These are phyloP conservation scores for Xylaria sp. DNA, from an alignment of 2,329 filamentous ascomycete genomes.

Conservation along the genomic window DNA sequence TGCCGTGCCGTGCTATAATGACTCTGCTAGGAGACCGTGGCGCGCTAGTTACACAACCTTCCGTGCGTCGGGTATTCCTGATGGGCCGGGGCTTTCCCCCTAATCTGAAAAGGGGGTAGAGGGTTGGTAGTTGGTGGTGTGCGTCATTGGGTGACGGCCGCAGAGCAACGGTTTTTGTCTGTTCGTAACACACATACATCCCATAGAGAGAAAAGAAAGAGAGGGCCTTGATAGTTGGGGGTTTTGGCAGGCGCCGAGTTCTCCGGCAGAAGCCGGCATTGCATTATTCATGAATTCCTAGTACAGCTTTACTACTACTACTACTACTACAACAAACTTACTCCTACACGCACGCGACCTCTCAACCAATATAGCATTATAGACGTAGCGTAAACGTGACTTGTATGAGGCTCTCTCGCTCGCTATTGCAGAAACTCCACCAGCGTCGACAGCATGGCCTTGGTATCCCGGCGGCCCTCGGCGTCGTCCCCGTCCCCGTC, in stretches of 20 bases:
- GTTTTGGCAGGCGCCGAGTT: neutral
- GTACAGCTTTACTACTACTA: constrained; percentile 1
- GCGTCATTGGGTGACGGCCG: constrained; percentile 1
- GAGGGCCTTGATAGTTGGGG: neutral
- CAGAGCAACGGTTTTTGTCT: constrained; percentile 4
- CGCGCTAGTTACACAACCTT: too few relatives aligned
- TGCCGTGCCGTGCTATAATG: too few relatives aligned
- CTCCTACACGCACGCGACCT: neutral
- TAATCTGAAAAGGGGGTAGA: too few relatives aligned
- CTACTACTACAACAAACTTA: neutral
- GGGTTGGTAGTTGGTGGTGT: too few relatives aligned
- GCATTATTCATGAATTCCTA: constrained; percentile 25
- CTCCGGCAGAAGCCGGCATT: constrained; percentile 13
- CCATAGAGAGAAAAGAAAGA: neutral
- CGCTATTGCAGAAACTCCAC: constrained; percentile 49
- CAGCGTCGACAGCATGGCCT: constrained; percentile 58
- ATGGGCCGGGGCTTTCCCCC: too few relatives aligned
- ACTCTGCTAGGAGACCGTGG: neutral
- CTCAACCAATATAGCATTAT: too few relatives aligned
- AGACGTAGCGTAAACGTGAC: too few relatives aligned
- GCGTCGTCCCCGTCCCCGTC: constrained; percentile 51
- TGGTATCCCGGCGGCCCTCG: constrained; percentile 58
- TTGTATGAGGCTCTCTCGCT: constrained; percentile 5
- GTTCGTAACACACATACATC: too few relatives aligned
- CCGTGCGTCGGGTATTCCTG: too few relatives aligned